Base-by-base conservation (phyloP, 257 asterid genomes). In the Solanum pennellii region DNA sequence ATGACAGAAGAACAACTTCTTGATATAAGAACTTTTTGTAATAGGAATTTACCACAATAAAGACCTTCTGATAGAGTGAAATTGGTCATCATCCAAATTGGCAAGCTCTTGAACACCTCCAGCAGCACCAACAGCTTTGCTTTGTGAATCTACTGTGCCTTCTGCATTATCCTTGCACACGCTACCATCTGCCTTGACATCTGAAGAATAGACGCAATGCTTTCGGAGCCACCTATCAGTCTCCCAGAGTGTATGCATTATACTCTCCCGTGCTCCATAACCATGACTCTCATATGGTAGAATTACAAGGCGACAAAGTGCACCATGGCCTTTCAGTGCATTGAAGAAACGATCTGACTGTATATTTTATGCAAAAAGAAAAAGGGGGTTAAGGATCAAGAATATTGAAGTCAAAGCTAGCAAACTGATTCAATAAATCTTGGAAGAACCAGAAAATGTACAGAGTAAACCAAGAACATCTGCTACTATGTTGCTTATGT, bases 191-290 rank as follows among this genome's bases (percentile, higher is more conserved):
- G 85, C 92, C 75, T 80, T 89, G 16, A 83, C 90, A 60, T 94
- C 93, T 68, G 94, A 91, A 77, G 91, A 86, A 84, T 90, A 69
- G 80, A 88, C 90, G 56, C 99, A 94, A 88, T 94, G 93, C 35
- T 88, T 94, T 84, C 95, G 96, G 86, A 97, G 93, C 99, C 99
- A 97, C 91, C 98, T 90, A 60, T 97, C 98, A n/a, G 98, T 95
- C 94, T 97, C 99, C 99, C 99, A 97, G 87, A 97, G 99, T 84
- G 91, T 94, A 87, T 97, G 99, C 99, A 97, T 95, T 90, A 97
- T 96, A 69, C 99, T 97, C 90, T 97, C 99, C 2, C 99, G 94
- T 86, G 99, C 95, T 88, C 98, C 91, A 93, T 96, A 97, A 25
- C 97, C 95, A 88, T 97, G 99, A 94, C 98, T 96, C 96, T 97